phyloP scores from a whole-genome alignment of 148 eudicot species.

The Chenopodium formosanum region DNA sequence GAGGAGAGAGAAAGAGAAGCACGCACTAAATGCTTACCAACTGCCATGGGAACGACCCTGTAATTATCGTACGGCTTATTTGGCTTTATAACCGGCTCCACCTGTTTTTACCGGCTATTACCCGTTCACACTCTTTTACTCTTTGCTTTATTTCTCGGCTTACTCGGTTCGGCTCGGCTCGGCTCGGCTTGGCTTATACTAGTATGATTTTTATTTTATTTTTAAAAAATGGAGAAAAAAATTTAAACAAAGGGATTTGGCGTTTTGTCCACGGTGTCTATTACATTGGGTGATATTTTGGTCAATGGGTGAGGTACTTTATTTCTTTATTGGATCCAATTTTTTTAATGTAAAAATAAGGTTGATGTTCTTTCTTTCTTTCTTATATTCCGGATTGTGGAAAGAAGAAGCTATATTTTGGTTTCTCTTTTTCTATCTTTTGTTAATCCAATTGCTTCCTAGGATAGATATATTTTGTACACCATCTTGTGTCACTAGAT shows the following conservation, averaged over 20 bases:
- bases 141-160: not conserved
- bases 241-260: too few species aligned
- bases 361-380: not conserved
- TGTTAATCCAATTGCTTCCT: not conserved
- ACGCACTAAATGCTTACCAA: slow-evolving; percentile 79
- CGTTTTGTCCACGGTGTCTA: too few species aligned
- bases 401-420: slow-evolving; percentile 3
- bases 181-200: not conserved
- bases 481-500: not conserved
- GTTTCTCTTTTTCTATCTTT: slow-evolving; percentile 5
- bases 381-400: not conserved
- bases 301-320: too few species aligned
- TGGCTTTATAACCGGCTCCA: slow-evolving; percentile 35
- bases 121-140: slow-evolving; percentile 13
- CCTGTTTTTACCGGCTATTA: slow-evolving; percentile 31
- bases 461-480: not conserved
- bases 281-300: too few species aligned
- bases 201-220: too few species aligned
- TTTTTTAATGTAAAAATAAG: not conserved
- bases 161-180: slow-evolving; percentile 9
- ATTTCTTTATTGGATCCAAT: not conserved
- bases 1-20: slow-evolving; percentile 30
- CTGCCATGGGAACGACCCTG: slow-evolving; percentile 58
- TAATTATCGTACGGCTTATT: slow-evolving; percentile 32
- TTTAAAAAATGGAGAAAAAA: too few species aligned